Base-by-base conservation (phyloP, 495 filamentous ascomycete genomes). In the Aspergillus funiculosus region DNA sequence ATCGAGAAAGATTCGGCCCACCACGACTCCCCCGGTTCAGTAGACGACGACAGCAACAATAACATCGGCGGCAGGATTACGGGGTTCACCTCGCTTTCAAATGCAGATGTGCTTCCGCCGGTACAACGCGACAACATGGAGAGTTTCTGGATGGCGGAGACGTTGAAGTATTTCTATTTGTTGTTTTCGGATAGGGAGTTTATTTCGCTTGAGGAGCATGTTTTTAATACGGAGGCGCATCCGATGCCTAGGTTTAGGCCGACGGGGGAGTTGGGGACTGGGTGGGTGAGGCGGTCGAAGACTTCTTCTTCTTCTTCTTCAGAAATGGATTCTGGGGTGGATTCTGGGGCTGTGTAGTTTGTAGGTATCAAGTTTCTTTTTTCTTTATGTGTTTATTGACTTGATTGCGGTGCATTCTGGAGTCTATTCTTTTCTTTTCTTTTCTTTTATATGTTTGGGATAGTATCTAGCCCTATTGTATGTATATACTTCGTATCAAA, bases 81-180 rank as follows among this genome's bases (percentile, higher is more conserved):
- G 45, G 85, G 86, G 2, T 99, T 94, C 55, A 87, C 87, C 2
- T 89, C 84, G 41, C 71, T 99, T 29, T 75, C 74, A 10, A 83
- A 89, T 59, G 89, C 87, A 5, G 79, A 86, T 46, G 66, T 65
- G 6, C 62, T 88, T 19, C 87, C 87, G 3, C 75, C 86, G 0
- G 51, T 56, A 13, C 66, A 67, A 42, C 72, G 78, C 17, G 87
- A 94, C 64, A 92, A 92, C 48, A 92, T 92, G 88, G 88, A 94
- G 66, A 89, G 87, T 54, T 94, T 91, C 62, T 94, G 88, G 92
- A 82, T 97, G 68, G 90, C 92, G 29, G 94, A 99, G 69, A 99
- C 94, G 26, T 73, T 99, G 28, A 99, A 99, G 68, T 98, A 97
- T 54, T 85, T 98, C 56, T 98, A 95, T 62, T 77, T 98, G 20